Conservation (phyloP, 805 yeast species). For the Kodamaea laetipori region DNA sequence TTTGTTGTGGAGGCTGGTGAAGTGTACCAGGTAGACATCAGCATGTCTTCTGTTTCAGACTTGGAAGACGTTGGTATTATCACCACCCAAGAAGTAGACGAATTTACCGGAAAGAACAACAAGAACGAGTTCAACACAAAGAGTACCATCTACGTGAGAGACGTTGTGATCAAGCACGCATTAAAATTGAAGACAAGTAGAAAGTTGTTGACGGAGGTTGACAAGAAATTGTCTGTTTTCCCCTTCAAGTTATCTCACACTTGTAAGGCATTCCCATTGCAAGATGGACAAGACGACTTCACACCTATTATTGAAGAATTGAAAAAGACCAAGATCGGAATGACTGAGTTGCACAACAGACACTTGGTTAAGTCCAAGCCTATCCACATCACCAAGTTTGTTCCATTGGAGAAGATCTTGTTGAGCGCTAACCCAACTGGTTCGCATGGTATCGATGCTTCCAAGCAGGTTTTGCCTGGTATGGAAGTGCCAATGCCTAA, state of each 20-base stretch:
- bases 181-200: constrained; percentile 77
- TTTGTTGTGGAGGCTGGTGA: constrained; percentile 78
- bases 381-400: constrained; percentile 67
- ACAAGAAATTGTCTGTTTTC: constrained; percentile 76
- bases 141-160: constrained; percentile 80
- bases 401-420: constrained; percentile 68
- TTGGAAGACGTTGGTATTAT: constrained; percentile 63
- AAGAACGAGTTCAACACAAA: constrained; percentile 55
- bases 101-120: constrained; percentile 62
- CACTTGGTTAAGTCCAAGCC: constrained; percentile 76
- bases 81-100: constrained; percentile 67
- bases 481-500: constrained; percentile 75
- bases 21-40: constrained; percentile 81
- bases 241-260: constrained; percentile 87
- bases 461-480: constrained; percentile 68
- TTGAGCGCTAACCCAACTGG: constrained; percentile 69
- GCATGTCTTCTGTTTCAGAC: constrained; percentile 67
- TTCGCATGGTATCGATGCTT: constrained; percentile 63
- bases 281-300: constrained; percentile 40
- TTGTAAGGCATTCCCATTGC: constrained; percentile 57
- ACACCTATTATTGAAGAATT: constrained; percentile 38
- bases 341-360: constrained; percentile 77
- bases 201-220: constrained; percentile 67
- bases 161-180: constrained; percentile 77
- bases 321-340: constrained; percentile 63